phyloP scores from a whole-genome alignment of 169 alveolate genomes.

The Plasmodium knowlesi region DNA sequence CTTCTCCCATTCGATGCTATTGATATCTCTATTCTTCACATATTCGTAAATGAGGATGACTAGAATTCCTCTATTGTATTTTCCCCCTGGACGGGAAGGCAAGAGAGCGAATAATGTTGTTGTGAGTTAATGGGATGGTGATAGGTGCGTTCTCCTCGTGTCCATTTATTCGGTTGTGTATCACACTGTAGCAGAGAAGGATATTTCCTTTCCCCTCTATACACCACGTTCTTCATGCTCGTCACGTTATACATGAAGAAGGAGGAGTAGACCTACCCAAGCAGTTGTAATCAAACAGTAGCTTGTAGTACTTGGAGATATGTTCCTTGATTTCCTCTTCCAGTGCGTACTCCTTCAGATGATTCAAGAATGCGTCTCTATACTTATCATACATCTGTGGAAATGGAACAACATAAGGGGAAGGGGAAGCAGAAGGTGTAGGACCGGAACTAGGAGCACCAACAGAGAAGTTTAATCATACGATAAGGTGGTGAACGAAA shows the following conservation, averaged over 20 bases:
- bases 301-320: slow-evolving; percentile 40
- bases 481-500: neutral
- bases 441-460: neutral
- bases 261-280: neutral
- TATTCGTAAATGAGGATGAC: slow-evolving; percentile 66
- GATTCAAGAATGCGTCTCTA: slow-evolving; percentile 29
- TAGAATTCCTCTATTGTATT: slow-evolving; percentile 56
- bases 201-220: neutral
- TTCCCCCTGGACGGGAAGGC: slow-evolving; percentile 24
- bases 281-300: slow-evolving; percentile 62
- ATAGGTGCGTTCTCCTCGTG: neutral
- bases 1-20: slow-evolving; percentile 62
- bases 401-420: neutral
- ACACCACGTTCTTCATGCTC: neutral
- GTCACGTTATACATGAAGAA: neutral
- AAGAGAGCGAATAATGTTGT: neutral
- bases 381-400: slow-evolving; percentile 65
- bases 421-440: neutral
- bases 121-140: neutral
- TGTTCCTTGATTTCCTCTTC: slow-evolving; percentile 41
- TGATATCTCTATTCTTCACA: slow-evolving; percentile 71
- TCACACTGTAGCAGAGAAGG: neutral
- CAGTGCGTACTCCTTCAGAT: slow-evolving; percentile 22
- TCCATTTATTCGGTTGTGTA: neutral
- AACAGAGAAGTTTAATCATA: neutral